Conservation (phyloP, 2,329 filamentous ascomycete species). For the Neofusicoccum sp. region DNA sequence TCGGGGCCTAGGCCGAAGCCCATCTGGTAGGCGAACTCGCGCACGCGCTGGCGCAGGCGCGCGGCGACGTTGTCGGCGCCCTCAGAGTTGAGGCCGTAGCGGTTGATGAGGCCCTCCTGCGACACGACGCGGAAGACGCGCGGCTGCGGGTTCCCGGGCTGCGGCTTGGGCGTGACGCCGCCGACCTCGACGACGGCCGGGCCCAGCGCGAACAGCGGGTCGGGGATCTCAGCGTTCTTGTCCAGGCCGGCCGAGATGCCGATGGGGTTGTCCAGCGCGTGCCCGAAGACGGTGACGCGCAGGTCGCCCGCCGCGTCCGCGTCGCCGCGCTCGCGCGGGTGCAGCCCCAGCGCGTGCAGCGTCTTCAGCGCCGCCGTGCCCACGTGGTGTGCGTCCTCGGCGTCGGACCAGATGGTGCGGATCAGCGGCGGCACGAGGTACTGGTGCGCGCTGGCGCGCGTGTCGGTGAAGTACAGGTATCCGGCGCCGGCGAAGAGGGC, state of each 20-base stretch:
- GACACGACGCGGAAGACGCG: constrained; percentile 83
- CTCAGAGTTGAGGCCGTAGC: constrained; percentile 90
- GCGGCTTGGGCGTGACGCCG: constrained; percentile 82
- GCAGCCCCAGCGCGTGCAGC: constrained; percentile 70
- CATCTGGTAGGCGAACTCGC: constrained; percentile 69
- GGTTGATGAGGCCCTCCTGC: constrained; percentile 86
- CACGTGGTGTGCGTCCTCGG: constrained; percentile 87
- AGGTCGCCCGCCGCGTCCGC: constrained; percentile 54
- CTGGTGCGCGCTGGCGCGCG: constrained; percentile 53
- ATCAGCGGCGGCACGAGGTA: constrained; percentile 59
- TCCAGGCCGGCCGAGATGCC: constrained; percentile 95
- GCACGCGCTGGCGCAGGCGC: constrained; percentile 72
- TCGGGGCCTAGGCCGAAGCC: constrained; percentile 64
- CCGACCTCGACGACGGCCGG: constrained; percentile 89
- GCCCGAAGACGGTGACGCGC: constrained; percentile 70
- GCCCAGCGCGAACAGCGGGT: constrained; percentile 79
- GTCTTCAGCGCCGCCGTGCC: constrained; percentile 69
- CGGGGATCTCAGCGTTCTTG: constrained; percentile 87
- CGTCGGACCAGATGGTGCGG: constrained; percentile 67
- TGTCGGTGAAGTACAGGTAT: constrained; percentile 55
- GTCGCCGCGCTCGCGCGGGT: constrained; percentile 77
- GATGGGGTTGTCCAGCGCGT: constrained; percentile 77
- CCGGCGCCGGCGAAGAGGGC: constrained; percentile 46
- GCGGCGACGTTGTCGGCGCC: constrained; percentile 86
- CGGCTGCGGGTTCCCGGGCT: constrained; percentile 82